Base-by-base conservation (phyloP, 768 basidiomycete species). In the Lyophyllum atratum region DNA sequence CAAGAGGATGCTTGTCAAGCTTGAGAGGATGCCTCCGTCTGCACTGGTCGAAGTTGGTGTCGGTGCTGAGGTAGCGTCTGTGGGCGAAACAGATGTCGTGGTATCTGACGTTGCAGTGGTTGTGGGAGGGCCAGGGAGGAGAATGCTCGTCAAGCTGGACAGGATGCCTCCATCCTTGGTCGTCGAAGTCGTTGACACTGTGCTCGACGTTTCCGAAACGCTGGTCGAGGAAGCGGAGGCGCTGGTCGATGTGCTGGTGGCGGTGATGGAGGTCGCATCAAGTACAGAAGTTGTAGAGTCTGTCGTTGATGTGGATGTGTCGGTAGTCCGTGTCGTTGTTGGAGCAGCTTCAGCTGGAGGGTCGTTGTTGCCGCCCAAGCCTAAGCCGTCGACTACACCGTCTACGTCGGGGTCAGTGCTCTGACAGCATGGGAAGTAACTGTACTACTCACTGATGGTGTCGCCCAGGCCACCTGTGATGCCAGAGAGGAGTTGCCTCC, bases 401-500 rank as follows among this genome's bases (percentile, higher is more conserved):
- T 48, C 60, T 51, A 45, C 21, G 9, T 12, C 8, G 22, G 10
- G 22, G 25, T 29, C 26, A 22, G n/a, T 31, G 15, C 19, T 21
- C 29, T 22, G 47, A 28, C 11, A 21, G 33, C 5, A n/a, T 45
- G 22, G 24, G 50, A 42, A 12, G 33, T 10, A 44, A 9, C 3
- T 29, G 17, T 34, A 3, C n/a, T 9, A n/a, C 52, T 14, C 14
- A 54, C 55, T 45, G 15, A 49, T 21, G 49, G 55, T 4, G 17
- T 39, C 24, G 48, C 19, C 47, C 11, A 63, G 21, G 10, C 12
- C 2, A 7, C 44, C 56, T 21, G 28, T 42, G 3, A 56, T 24
- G 37, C 47, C 56, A 28, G 26, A 39, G 4, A 56, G 28, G 37
- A 21, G 1, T 31, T 61, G 64, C 17, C 64, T 63, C n/a, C 54